These are phyloP conservation scores for Coix lacrymajobi DNA, from an alignment of 176 grass and related monocot species.

Conservation along the genomic window DNA sequence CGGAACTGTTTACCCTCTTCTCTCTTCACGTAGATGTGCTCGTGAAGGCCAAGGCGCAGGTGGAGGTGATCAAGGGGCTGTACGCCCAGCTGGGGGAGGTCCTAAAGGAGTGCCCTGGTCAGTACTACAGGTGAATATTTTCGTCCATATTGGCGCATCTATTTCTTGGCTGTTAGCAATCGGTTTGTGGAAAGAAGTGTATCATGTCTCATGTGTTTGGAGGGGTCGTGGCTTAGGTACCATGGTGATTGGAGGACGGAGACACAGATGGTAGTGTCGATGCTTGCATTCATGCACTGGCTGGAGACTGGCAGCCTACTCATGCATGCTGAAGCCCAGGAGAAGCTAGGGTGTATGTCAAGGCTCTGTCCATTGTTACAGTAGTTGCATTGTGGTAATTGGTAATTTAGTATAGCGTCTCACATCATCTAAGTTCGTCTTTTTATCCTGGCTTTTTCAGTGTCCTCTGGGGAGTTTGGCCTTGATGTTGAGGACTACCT, in stretches of 20 bases:
- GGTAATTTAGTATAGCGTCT: background rate
- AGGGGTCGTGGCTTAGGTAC: slow-evolving; percentile 49
- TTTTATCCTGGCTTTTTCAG: slow-evolving; percentile 40
- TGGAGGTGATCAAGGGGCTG: slow-evolving; percentile 65
- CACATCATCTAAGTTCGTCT: background rate
- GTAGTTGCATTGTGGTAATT: slow-evolving; percentile 4
- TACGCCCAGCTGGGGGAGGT: slow-evolving; percentile 60
- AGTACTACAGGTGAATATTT: slow-evolving; percentile 71
- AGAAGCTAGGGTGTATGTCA: slow-evolving; percentile 76
- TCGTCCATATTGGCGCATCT: background rate
- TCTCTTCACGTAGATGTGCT: slow-evolving; percentile 57
- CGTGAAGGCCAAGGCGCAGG: slow-evolving; percentile 73
- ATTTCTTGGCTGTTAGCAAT: background rate
- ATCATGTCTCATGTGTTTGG: slow-evolving; percentile 13
- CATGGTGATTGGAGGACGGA: slow-evolving; percentile 84
- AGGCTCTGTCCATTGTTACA: background rate
- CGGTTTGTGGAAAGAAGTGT: background rate
- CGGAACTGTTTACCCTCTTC: background rate
- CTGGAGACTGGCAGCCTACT: slow-evolving; percentile 71
- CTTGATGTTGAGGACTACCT: slow-evolving; percentile 96
- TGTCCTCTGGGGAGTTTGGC: slow-evolving; percentile 72
- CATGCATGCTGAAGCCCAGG: slow-evolving; percentile 76
- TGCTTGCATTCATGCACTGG: slow-evolving; percentile 82
- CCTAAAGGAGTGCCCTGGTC: slow-evolving; percentile 70
- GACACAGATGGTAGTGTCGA: slow-evolving; percentile 69